Evolutionary conservation across 257 asterid species (phyloP), one percentile per base, ranked within the genome.

Genomic region (Paulownia fortunei): DNA sequence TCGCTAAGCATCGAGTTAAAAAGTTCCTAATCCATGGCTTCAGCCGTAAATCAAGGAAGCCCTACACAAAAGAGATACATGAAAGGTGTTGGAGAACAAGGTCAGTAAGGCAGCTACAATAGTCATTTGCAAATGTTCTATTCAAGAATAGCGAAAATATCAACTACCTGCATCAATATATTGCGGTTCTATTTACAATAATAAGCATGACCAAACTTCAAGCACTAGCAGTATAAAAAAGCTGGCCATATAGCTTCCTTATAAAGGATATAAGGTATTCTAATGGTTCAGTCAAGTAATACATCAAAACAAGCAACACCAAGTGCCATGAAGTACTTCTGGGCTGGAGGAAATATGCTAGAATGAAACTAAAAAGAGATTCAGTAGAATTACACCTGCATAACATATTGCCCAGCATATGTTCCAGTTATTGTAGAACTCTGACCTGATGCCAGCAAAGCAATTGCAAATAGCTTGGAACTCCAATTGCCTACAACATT

Each of bases 371-470:
- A 49, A 59, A 70, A 30, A 30, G 58, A 42, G 60, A 39, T 18
- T 34, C 6, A 55, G 68, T 61, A 21, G 80, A 76, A 70, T 36
- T 21, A 32, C 34, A 88, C 99, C 97, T 96, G 99, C 99, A 93
- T 96, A 69, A 96, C 98, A 59, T 93, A 96, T 81, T 96, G 98
- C 37, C 99, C 99, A 5, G 98, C 99, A 49, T 96, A 92, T 4
- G 99, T 96, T 76, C 99, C 99, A 37, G 99, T 96, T 67, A 96
- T 93, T 30, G 99, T 96, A 26, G 98, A 96, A 81, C 98, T 96
- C 87, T 93, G 98, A 23, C 98, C 99, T 1, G 99, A 96, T 47
- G 99, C 98, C 77, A 93, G 89, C 83, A 96, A 90, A 27, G 99
- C 99, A 84, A 96, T 73, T 23, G 98, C 98, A 70, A 93, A 96